Evolutionary conservation across 2,329 filamentous ascomycete genomes (phyloP).

Genomic region (Biscogniauxia marginata): DNA sequence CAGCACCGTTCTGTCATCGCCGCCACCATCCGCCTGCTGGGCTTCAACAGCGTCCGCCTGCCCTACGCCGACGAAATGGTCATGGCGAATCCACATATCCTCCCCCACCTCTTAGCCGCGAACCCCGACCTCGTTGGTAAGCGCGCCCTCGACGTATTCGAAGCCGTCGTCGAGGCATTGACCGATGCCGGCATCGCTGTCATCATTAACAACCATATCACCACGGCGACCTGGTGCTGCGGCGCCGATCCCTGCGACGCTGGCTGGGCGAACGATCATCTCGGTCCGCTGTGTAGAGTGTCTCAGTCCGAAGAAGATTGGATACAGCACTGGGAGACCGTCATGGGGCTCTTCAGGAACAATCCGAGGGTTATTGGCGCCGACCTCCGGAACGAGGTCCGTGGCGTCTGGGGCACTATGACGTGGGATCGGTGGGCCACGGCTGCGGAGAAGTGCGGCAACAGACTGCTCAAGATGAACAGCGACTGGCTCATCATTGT

Average conservation of each 20-base stretch:
- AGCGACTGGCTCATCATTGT: conserved; percentile 66
- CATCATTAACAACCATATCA: conserved; percentile 71
- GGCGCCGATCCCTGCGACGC: conserved; percentile 67
- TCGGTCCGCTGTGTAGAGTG: conserved; percentile 59
- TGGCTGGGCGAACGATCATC: conserved; percentile 64
- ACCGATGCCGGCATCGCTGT: conserved; percentile 63
- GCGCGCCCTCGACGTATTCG: conserved; percentile 60
- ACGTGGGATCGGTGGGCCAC: conserved; percentile 62
- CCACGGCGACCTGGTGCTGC: conserved; percentile 67
- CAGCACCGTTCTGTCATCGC: conserved; percentile 62
- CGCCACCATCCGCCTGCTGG: conserved; percentile 55
- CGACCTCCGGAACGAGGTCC: conserved; percentile 68
- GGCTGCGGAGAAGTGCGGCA: conserved; percentile 63
- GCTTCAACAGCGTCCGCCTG: conserved; percentile 69
- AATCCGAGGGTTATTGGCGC: conserved; percentile 64
- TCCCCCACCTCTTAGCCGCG: conserved; percentile 49
- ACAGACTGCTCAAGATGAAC: conserved; percentile 58
- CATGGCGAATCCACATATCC: conserved; percentile 54
- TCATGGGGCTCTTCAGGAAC: conserved; percentile 58
- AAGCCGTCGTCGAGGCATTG: conserved; percentile 56
- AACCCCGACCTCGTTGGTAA: conserved; percentile 59
- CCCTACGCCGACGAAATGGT: conserved; percentile 71
- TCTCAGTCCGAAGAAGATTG: conserved; percentile 63
- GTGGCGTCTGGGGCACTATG: conserved; percentile 68
- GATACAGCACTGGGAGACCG: conserved; percentile 64